Base-by-base conservation (phyloP, 495 filamentous ascomycete genomes). In the Baudoinia panamericana region DNA sequence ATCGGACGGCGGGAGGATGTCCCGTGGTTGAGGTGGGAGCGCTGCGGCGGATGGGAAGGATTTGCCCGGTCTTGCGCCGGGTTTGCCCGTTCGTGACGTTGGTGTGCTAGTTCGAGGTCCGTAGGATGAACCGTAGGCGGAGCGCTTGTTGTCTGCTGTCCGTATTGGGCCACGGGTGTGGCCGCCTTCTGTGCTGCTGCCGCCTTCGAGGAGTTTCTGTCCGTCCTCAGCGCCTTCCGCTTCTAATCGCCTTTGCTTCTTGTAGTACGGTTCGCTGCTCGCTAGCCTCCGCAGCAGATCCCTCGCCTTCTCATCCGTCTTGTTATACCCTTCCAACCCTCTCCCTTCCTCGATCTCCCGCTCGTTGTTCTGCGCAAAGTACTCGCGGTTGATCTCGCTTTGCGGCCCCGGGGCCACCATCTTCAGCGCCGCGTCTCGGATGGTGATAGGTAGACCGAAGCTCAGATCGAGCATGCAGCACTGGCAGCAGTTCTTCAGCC, bases 391-490 rank as follows among this genome's bases (percentile, higher is more conserved):
- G 56, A 96, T 80, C 20, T 78, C 76, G 61, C 83, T 90, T 46
- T 82, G 70, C 2, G 90, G 90, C 2, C 90, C 90, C 1, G 87
- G 86, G 9, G 86, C 84, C 15, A 95, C 80, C 72, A 97, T 88
- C 67, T 95, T 94, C 36, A 97, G 71, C 1, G 90, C 90, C n/a
- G 90, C 88, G 67, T 97, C 90, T 47, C 90, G 76, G 33, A 97
- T 79, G 30, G 80, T 76, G 53, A 95, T 93, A 16, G 92, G 90
- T 24, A 97, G 63, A 37, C 92, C 90, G 59, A 94, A 96, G 15
- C 80, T 82, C 41, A 97, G 65, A 71, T 97, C 90, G 34, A 95
- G 77, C 84, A 96, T 95, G 66, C 90, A 97, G 62, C 82, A 93
- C 64, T 97, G 90, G 59, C 90, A 97, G 66, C 90, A 92, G 67